Evolutionary conservation across 2,329 filamentous ascomycete genomes (phyloP).

Genomic region (Diaporthe helianthi): DNA sequence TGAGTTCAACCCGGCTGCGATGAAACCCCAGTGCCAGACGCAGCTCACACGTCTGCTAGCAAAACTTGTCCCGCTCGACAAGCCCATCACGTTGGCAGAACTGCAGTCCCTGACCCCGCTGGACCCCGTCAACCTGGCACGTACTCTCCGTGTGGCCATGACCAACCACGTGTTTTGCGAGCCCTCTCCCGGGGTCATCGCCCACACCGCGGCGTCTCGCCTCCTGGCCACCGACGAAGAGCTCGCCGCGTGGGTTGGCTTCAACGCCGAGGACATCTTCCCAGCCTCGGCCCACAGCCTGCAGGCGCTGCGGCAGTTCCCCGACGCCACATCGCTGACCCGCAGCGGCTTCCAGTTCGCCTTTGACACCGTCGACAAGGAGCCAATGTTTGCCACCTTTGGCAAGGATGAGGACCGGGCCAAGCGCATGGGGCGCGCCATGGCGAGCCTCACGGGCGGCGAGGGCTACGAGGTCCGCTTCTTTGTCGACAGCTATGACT

Average conservation of each 20-base stretch:
- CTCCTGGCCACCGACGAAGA: conserved; percentile 55
- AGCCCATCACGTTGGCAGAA: conserved; percentile 53
- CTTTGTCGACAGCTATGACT: conserved; percentile 61
- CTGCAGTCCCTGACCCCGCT: conserved; percentile 54
- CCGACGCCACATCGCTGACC: conserved; percentile 55
- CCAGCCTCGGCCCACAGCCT: conserved; percentile 56
- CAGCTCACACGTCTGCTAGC: conserved; percentile 42
- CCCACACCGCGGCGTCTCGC: conserved; percentile 62
- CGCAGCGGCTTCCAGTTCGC: conserved; percentile 60
- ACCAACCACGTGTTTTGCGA: conserved; percentile 64
- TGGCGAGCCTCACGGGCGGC: conserved; percentile 61
- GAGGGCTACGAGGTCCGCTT: conserved; percentile 63
- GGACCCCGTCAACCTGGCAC: conserved; percentile 57
- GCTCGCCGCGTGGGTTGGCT: conserved; percentile 62
- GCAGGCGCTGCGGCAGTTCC: conserved; percentile 51
- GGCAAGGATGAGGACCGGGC: conserved; percentile 56
- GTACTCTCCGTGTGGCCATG: conserved; percentile 63
- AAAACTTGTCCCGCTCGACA: conserved; percentile 56
- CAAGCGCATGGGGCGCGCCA: conserved; percentile 60
- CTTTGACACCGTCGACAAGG: conserved; percentile 56
- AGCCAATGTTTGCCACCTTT: conserved; percentile 62
- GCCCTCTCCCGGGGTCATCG: conserved; percentile 55
- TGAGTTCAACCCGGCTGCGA: conserved; percentile 41
- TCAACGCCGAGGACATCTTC: conserved; percentile 61
- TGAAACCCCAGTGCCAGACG: neutral